Conservation (phyloP, 2,329 filamentous ascomycete genomes). For the Fonsecaea multimorphosa region DNA sequence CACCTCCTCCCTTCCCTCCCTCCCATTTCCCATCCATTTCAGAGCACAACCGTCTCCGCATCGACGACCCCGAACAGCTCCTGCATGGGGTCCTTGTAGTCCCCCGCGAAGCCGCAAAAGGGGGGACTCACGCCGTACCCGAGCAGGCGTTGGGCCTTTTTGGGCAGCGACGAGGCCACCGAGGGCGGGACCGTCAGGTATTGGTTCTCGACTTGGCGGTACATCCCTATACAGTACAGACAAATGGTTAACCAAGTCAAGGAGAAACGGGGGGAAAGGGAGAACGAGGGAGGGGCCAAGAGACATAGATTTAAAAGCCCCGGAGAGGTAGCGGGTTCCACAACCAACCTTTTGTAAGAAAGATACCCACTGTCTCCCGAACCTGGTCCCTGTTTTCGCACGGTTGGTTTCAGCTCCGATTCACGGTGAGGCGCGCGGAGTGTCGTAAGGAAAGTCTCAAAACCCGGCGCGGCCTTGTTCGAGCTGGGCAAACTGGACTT, state of each 20-base stretch:
- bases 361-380: slow-evolving; percentile 30
- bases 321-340: no score
- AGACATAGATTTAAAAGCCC: not conserved
- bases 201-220: slow-evolving; percentile 41
- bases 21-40: no score
- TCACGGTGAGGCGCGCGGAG: not conserved
- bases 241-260: no score
- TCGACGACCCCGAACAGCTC: slow-evolving; percentile 44
- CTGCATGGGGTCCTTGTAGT: slow-evolving; percentile 49
- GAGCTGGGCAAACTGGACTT: not conserved
- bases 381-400: slow-evolving; percentile 18
- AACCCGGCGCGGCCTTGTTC: not conserved
- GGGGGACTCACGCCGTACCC: slow-evolving; percentile 44
- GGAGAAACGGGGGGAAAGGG: no score
- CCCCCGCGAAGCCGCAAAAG: slow-evolving; percentile 44
- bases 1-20: no score
- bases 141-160: slow-evolving; percentile 37
- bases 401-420: not conserved
- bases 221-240: slow-evolving; percentile 12
- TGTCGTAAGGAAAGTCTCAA: not conserved
- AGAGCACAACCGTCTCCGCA: slow-evolving; percentile 13
- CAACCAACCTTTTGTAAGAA: slow-evolving; percentile 22
- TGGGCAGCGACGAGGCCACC: slow-evolving; percentile 32
- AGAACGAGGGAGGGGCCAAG: no score
- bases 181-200: slow-evolving; percentile 39